Percentiles rank a stretch among this genome's conserved stretches.
These are phyloP conservation scores for Tolypocladium tropicale DNA, from an alignment of 2,329 filamentous ascomycete genomes.

Conservation along the genomic window DNA sequence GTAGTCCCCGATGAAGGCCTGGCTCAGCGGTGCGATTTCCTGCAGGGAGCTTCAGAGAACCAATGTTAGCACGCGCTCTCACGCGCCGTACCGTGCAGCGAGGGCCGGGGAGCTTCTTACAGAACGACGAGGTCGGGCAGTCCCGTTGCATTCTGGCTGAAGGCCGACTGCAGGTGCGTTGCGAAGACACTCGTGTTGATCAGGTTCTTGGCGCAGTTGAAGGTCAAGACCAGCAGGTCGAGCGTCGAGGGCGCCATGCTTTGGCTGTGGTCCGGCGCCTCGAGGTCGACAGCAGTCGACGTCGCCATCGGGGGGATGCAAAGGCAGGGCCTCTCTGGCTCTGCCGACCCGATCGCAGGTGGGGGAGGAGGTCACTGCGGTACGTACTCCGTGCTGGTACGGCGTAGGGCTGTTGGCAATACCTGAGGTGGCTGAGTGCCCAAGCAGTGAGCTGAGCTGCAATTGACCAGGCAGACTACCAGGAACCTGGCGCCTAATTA, in stretches of 20 bases:
- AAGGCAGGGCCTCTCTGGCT: neutral
- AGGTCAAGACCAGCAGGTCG: slow-evolving; percentile 71
- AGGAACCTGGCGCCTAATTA: neutral
- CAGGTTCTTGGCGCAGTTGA: slow-evolving; percentile 71
- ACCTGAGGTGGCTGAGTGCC: neutral
- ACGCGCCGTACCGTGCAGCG: neutral
- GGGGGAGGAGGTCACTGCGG: neutral
- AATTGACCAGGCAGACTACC: neutral
- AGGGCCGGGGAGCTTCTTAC: slow-evolving; percentile 29
- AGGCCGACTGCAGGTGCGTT: slow-evolving; percentile 52
- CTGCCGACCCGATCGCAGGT: neutral
- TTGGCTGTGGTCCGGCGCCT: neutral
- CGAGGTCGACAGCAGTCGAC: slow-evolving; percentile 1
- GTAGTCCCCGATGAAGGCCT: slow-evolving; percentile 77
- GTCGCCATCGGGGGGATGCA: slow-evolving; percentile 1
- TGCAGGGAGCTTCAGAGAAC: slow-evolving; percentile 57
- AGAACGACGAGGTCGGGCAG: slow-evolving; percentile 47
- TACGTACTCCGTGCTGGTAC: too few relatives aligned
- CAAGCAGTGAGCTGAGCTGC: neutral
- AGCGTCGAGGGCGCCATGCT: slow-evolving; percentile 38
- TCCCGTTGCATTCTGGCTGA: slow-evolving; percentile 36
- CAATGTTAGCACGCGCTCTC: neutral
- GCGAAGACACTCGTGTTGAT: slow-evolving; percentile 64
- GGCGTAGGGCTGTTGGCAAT: too few relatives aligned
- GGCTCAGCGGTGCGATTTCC: slow-evolving; percentile 76